A percentile compares a stretch with the other conserved stretches of the same genome.
Conservation (phyloP, 192 early-diverging fungal species). For the Lobosporangium transversale region DNA sequence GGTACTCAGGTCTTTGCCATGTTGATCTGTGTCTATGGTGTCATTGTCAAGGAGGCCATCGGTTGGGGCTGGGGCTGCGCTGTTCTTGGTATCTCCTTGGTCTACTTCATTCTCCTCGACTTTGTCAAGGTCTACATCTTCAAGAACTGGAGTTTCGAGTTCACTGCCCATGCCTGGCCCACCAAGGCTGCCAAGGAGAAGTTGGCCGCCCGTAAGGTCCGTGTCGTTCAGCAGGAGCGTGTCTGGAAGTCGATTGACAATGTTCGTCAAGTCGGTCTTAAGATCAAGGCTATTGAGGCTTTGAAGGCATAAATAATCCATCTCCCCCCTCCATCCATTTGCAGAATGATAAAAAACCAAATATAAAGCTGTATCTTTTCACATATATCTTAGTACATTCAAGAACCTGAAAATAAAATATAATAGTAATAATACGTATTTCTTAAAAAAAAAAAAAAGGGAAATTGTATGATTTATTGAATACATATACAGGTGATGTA, state of each 20-base stretch:
- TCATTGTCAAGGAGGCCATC: conserved; percentile 70
- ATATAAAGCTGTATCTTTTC: too few species aligned
- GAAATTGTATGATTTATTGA: too few species aligned
- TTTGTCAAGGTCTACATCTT: conserved; percentile 92
- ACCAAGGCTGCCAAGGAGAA: conserved; percentile 69
- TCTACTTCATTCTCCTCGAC: conserved; percentile 88
- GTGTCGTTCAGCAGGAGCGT: conserved; percentile 57
- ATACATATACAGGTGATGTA: too few species aligned
- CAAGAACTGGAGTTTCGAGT: conserved; percentile 87
- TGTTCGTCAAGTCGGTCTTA: conserved; percentile 51
- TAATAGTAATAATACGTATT: too few species aligned
- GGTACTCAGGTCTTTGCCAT: conserved; percentile 93
- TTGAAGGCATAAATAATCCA: conserved; percentile 15
- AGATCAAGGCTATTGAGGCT: conserved; percentile 49
- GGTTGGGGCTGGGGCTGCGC: conserved; percentile 79
- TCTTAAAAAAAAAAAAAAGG: too few species aligned
- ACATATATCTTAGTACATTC: too few species aligned
- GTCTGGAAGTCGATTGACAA: conserved; percentile 57
- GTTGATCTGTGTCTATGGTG: conserved; percentile 77
- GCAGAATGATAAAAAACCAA: too few species aligned
- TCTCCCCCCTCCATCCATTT: too few species aligned
- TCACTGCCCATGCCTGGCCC: conserved; percentile 88
- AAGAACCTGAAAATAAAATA: too few species aligned
- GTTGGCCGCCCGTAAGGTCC: conserved; percentile 62
- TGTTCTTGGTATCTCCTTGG: conserved; percentile 79